Evolutionary conservation across 768 basidiomycete species (phyloP), one percentile per base, ranked within the genome.

Genomic region (Termitomyces sp.): DNA sequence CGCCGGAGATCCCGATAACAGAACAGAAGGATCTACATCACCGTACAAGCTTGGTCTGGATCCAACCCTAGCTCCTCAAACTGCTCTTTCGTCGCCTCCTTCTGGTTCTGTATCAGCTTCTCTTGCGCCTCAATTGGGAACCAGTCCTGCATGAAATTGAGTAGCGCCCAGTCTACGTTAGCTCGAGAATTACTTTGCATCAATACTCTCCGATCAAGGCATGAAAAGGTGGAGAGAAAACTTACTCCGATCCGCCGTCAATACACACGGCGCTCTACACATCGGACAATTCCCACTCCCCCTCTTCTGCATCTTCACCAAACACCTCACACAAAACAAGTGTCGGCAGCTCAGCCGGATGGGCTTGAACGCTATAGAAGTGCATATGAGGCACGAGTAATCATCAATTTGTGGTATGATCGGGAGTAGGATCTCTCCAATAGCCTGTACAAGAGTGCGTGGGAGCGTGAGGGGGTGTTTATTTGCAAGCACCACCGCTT

Each of bases 141-240:
- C 93, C 93, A 97, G 64, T 90, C 86, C 57, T 88, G 80, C 87
- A 97, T 92, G 64, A 93, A 94, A 62, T 92, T 89, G 46, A 89
- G 75, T 46, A 93, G 68, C 1, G 85, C 89, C 80, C 84, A 85
- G 65, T 93, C 91, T 16, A 93, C 82, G 65, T 93, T 93, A 3
- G 80, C 90, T 92, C 58, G 18, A 45, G 13, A 12, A 55, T 6
- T 40, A 34, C 13, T 64, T 24, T 42, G 59, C 26, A 1, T 33
- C 27, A 51, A 39, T 56, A 44, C 18, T 27, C 36, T 37, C 9
- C 56, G 44, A 24, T 52, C 45, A 10, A 45, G 9, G 14, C 33
- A 33, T 26, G 9, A 33, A 24, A 34, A 58, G 20, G 34, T 20
- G 39, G 10, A 34, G 51, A 49, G 30, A 55, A 44, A 27, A 76